Percentiles rank a stretch among this genome's conserved stretches.
Conservation (phyloP, 2,329 filamentous ascomycete genomes). For the Pezicula radicicola region DNA sequence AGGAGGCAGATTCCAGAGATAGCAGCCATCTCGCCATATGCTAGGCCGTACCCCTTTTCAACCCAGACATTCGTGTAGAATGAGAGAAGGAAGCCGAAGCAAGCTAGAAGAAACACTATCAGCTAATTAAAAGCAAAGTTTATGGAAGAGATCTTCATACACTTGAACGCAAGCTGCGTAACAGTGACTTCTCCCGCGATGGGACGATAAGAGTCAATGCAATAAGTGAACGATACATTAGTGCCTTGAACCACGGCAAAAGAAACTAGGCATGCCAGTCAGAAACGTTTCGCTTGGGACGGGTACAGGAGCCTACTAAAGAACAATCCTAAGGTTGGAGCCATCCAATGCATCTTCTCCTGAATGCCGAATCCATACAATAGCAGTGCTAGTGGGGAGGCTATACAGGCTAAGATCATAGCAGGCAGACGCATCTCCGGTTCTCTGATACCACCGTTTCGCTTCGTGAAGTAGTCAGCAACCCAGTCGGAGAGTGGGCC, state of each 20-base stretch:
- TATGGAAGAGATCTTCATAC: slow-evolving; percentile 29
- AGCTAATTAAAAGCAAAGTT: background rate
- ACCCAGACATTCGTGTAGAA: slow-evolving; percentile 62
- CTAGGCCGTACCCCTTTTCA: slow-evolving; percentile 43
- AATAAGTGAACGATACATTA: slow-evolving; percentile 54
- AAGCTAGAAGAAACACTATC: slow-evolving; percentile 30
- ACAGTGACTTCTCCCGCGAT: slow-evolving; percentile 54
- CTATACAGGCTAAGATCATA: slow-evolving; percentile 46
- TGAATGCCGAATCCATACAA: slow-evolving; percentile 46
- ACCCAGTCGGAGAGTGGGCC: slow-evolving; percentile 16
- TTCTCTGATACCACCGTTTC: slow-evolving; percentile 53
- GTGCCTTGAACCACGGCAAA: slow-evolving; percentile 54
- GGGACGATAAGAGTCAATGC: slow-evolving; percentile 55
- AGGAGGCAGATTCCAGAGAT: slow-evolving; percentile 45
- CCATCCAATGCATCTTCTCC: slow-evolving; percentile 49
- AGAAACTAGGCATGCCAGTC: slow-evolving; percentile 31
- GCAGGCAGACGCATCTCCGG: slow-evolving; percentile 59
- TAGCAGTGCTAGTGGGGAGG: slow-evolving; percentile 42
- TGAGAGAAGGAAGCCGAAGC: slow-evolving; percentile 55
- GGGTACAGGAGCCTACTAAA: slow-evolving; percentile 20
- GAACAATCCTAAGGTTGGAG: slow-evolving; percentile 50
- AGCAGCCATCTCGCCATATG: slow-evolving; percentile 54
- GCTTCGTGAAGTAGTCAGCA: slow-evolving; percentile 38
- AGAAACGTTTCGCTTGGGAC: background rate
- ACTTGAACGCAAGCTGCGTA: slow-evolving; percentile 52